These are phyloP conservation scores for maize (Zea mays) DNA, from an alignment of 176 grass and related monocot species.

Conservation along the genomic window DNA sequence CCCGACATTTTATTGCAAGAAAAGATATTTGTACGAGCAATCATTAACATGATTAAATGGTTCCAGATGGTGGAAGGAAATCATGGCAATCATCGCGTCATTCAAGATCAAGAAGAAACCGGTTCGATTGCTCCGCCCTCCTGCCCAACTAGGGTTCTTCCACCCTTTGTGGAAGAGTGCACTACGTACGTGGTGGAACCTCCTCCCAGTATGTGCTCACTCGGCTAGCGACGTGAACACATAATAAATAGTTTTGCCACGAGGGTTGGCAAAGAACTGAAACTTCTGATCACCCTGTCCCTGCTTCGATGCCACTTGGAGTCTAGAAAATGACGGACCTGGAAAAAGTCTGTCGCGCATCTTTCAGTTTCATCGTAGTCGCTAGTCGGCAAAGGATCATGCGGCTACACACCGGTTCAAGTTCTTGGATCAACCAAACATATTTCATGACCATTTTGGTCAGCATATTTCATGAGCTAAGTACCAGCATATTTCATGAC, in stretches of 20 bases:
- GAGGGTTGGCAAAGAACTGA: not conserved
- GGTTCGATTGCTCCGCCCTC: not conserved
- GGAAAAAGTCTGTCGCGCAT: not conserved
- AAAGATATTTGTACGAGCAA: not conserved
- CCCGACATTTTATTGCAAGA: not conserved
- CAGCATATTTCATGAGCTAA: too few relatives aligned
- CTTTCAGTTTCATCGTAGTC: not conserved
- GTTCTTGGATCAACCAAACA: not conserved
- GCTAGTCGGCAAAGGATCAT: too few relatives aligned
- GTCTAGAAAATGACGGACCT: not conserved
- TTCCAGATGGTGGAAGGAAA: not conserved
- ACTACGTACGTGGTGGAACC: not conserved
- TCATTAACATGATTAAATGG: not conserved
- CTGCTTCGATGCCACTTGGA: not conserved
- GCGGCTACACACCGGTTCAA: not conserved
- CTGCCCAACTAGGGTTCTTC: not conserved
- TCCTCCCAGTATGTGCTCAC: not conserved
- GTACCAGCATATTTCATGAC: too few relatives aligned
- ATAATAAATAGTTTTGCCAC: not conserved
- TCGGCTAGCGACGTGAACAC: not conserved
- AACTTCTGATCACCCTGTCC: not conserved
- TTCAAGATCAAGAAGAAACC: not conserved
- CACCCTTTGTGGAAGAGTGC: not conserved
- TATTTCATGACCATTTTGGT: not conserved
- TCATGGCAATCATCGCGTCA: not conserved